phyloP scores from a whole-genome alignment of 768 basidiomycete genomes.

The Kwoniella heveanensis region DNA sequence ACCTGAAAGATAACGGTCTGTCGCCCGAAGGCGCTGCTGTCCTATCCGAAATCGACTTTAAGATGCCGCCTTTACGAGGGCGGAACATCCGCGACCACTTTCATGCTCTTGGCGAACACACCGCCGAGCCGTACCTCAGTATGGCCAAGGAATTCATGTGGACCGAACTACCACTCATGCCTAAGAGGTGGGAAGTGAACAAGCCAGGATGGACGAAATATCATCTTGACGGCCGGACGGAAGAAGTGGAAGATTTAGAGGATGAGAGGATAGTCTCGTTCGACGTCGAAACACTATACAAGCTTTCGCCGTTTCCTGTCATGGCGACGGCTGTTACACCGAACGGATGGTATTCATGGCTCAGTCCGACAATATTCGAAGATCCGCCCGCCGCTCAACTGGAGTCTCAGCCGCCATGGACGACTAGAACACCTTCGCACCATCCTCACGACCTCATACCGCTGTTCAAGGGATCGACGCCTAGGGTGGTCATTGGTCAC shows the following conservation, averaged over 20 bases:
- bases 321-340: slow-evolving; percentile 84
- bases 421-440: slow-evolving; percentile 20
- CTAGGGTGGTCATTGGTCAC: slow-evolving; percentile 78
- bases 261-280: slow-evolving; percentile 71
- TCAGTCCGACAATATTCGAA: slow-evolving; percentile 66
- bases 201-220: slow-evolving; percentile 91
- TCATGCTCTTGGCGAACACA: slow-evolving; percentile 69
- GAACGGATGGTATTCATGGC: slow-evolving; percentile 92
- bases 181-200: slow-evolving; percentile 60
- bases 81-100: slow-evolving; percentile 84
- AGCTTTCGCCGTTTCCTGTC: slow-evolving; percentile 72
- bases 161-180: slow-evolving; percentile 65
- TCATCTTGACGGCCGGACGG: slow-evolving; percentile 72
- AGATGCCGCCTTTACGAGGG: slow-evolving; percentile 82
- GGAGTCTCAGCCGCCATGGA: slow-evolving; percentile 29
- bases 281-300: slow-evolving; percentile 87
- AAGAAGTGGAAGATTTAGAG: slow-evolving; percentile 68
- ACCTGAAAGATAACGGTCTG: slow-evolving; percentile 78
- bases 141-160: slow-evolving; percentile 67
- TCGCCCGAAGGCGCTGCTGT: slow-evolving; percentile 76
- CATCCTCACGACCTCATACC: slow-evolving; percentile 52
- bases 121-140: slow-evolving; percentile 75
- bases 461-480: slow-evolving; percentile 25
- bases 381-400: slow-evolving; percentile 13
- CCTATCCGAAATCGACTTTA: slow-evolving; percentile 77